Evolutionary conservation across 805 yeast species (phyloP), one percentile per base, ranked within the genome.

Genomic region (Ogataea ganodermae): DNA sequence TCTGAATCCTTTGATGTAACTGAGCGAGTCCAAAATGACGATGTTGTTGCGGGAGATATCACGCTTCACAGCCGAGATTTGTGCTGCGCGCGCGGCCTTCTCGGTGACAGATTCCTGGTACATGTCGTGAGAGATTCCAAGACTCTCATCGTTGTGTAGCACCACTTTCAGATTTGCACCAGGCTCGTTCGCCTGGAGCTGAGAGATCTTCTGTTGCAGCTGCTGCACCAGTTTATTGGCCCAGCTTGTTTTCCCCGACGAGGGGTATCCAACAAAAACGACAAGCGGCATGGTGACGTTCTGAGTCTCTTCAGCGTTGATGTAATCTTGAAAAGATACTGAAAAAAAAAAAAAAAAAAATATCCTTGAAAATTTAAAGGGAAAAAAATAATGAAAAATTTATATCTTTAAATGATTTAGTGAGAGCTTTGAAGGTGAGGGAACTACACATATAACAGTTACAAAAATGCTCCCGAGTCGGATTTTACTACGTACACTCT

Each of bases 281-380:
- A 92, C 74, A 24, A 92, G 71, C 2, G 98, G 98, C 99, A 92
- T n/a, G n/a, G n/a, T n/a, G n/a, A n/a, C n/a, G n/a, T n/a, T n/a
- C n/a, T n/a, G n/a, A n/a, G n/a, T n/a, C n/a, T n/a, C n/a, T n/a
- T n/a, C n/a, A n/a, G n/a, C n/a, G n/a, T n/a, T n/a, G n/a, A n/a
- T n/a, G n/a, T n/a, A n/a, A n/a, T n/a, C n/a, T n/a, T n/a, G n/a
- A n/a, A n/a, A n/a, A n/a, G n/a, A n/a, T n/a, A n/a, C n/a, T n/a
- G n/a, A n/a, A n/a, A n/a, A n/a, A n/a, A n/a, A n/a, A n/a, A n/a
- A n/a, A n/a, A n/a, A n/a, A n/a, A n/a, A n/a, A n/a, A n/a, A n/a
- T n/a, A n/a, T n/a, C n/a, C n/a, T n/a, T n/a, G n/a, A n/a, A n/a
- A n/a, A n/a, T n/a, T n/a, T n/a, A n/a, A n/a, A n/a, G n/a, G n/a